These are phyloP conservation scores for Termitomyces sp. DNA, from an alignment of 768 basidiomycete genomes.

Conservation along the genomic window DNA sequence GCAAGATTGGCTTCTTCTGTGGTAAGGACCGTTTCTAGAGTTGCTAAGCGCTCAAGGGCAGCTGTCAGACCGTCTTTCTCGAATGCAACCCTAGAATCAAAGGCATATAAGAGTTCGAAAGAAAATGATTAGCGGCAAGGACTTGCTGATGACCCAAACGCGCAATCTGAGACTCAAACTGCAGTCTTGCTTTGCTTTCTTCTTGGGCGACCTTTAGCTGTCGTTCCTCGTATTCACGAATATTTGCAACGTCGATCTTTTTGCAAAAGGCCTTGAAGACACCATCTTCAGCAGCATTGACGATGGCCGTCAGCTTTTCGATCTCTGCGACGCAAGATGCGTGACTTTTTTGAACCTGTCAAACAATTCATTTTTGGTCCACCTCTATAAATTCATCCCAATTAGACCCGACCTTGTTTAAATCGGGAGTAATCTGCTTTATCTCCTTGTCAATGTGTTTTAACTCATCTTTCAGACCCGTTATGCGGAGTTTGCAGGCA, in stretches of 20 bases:
- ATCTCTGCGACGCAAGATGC: conserved; percentile 48
- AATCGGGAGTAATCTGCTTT: conserved; percentile 59
- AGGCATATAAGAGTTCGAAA: not conserved
- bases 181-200: conserved; percentile 76
- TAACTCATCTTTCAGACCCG: conserved; percentile 77
- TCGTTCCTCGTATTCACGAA: conserved; percentile 91
- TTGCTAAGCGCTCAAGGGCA: conserved; percentile 56
- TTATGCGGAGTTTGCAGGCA: conserved; percentile 69
- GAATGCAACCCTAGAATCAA: conserved; percentile 59
- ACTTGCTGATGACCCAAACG: conserved; percentile 80
- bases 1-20: conserved; percentile 49
- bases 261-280: conserved; percentile 76
- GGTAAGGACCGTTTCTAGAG: conserved; percentile 44
- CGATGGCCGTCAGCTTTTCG: conserved; percentile 42
- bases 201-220: conserved; percentile 86
- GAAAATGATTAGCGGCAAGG: conserved; percentile 5
- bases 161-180: conserved; percentile 83
- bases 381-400: not conserved
- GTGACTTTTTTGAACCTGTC: conserved; percentile 51
- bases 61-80: conserved; percentile 69
- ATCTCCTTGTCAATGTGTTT: conserved; percentile 74
- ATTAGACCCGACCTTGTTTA: conserved; percentile 52
- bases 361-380: not conserved
- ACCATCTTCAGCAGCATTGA: conserved; percentile 76
- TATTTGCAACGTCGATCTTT: conserved; percentile 71